Percentiles rank a stretch among this genome's conserved stretches.
Evolutionary conservation across 345 rosid genomes (phyloP).

Genomic region (Corchorus capsularis): DNA sequence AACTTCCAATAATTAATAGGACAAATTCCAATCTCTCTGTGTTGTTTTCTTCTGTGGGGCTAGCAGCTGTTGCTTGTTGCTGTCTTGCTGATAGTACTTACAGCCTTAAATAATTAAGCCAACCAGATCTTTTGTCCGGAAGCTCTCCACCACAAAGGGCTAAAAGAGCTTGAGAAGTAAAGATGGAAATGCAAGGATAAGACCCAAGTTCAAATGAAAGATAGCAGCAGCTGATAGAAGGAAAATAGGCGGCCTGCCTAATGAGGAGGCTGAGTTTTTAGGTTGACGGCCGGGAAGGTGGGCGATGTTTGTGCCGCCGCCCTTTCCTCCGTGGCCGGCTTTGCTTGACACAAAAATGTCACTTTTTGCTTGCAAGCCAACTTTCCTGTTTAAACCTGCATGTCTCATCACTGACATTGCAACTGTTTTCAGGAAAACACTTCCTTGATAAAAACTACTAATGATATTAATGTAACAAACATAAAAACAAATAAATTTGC

Average conservation of each 20-base stretch:
- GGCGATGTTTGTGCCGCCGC: conserved; percentile 28
- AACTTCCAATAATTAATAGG: not conserved
- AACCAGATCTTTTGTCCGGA: not conserved
- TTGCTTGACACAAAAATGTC: conserved; percentile 7
- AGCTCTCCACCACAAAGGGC: not conserved
- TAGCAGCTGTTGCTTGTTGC: not conserved
- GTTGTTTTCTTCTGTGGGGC: not conserved
- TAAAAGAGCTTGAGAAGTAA: not conserved
- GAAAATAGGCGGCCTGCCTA: conserved; percentile 12
- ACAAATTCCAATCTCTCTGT: not conserved
- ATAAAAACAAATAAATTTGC: not conserved
- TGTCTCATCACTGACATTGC: not conserved
- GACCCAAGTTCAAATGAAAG: conserved; percentile 5
- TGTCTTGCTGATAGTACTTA: not conserved
- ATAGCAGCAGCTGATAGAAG: not conserved
- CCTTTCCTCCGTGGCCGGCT: conserved; percentile 31
- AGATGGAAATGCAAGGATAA: not conserved
- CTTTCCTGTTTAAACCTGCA: conserved; percentile 21
- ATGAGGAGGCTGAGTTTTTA: conserved; percentile 23
- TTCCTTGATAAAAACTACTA: not conserved
- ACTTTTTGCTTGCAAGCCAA: not conserved
- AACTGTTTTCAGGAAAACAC: not conserved
- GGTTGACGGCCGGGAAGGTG: conserved; percentile 19
- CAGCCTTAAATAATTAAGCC: not conserved
- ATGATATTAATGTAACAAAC: not conserved